Base-by-base conservation (phyloP, 306 rosid genomes). In the Alnus glutinosa region DNA sequence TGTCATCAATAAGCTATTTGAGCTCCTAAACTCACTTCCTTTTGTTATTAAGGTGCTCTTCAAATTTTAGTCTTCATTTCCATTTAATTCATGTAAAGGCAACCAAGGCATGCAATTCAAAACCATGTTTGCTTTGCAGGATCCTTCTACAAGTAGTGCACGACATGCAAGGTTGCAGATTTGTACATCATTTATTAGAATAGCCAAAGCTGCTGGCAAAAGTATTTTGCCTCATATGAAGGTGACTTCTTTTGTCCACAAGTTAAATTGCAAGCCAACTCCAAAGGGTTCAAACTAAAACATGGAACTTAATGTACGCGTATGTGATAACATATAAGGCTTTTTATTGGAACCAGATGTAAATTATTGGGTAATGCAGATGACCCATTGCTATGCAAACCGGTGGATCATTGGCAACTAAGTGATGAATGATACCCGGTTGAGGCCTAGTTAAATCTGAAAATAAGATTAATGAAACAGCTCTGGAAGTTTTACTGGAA, bases 201-300 rank as follows among this genome's bases (percentile, higher is more conserved):
- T 93, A 50, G 97, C 99, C 47, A 95, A 95, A 87, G 82, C 98
- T 68, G 93, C 98, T 79, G 97, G 93, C 83, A 91, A 86, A 90
- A 90, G 97, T 80, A 83, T 93, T 79, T 86, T 95, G 85, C 99
- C 99, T 83, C 99, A 95, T 84, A 93, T 95, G 99, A 95, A 95
- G 98, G 99, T 93, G 74, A 76, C 51, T 70, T 44, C 10, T 28
- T 83, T 85, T 23, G 42, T 63, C 6, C 2, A 74, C 71, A 59
- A 68, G 23, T 75, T 75, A 76, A 55, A 70, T 74, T 54, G n/a
- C 71, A 15, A 49, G 34, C 52, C 11, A 50, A 71, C 51, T 32
- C 12, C 19, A 76, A 16, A 61, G 51, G 73, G 78, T 69, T 42
- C 44, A 71, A 80, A 57, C 76, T 58, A 73, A 67, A 73, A 47